These are phyloP conservation scores for Cercospora beticola DNA, from an alignment of 2,329 filamentous ascomycete genomes.

Conservation along the genomic window DNA sequence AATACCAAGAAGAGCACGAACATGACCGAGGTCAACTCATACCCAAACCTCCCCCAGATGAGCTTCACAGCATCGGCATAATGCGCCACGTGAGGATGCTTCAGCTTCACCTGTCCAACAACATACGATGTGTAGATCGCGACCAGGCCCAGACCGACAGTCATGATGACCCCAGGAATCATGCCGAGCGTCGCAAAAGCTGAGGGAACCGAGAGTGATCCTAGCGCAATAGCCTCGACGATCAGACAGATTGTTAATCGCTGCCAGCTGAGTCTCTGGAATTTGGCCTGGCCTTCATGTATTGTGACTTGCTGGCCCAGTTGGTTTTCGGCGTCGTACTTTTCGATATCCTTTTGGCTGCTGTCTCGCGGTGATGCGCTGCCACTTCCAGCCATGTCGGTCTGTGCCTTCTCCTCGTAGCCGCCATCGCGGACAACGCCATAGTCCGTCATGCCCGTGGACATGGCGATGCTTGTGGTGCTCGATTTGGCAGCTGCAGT, in stretches of 20 bases:
- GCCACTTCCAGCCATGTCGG: constrained; percentile 16
- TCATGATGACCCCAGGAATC: constrained; percentile 56
- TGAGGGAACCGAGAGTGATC: constrained; percentile 58
- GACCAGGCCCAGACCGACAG: constrained; percentile 55
- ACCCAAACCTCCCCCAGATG: constrained; percentile 46
- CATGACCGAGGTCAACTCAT: constrained; percentile 46
- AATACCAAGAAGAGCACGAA: constrained; percentile 46
- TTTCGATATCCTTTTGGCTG: constrained; percentile 17
- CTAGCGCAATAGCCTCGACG: constrained; percentile 60
- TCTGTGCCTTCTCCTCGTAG: constrained; percentile 13
- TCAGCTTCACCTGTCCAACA: constrained; percentile 60
- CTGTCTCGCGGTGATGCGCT: constrained; percentile 8
- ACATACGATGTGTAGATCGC: constrained; percentile 63
- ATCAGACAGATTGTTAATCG: constrained; percentile 49
- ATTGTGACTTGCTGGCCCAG: constrained; percentile 31
- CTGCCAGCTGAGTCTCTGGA: constrained; percentile 51
- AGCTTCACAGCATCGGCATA: constrained; percentile 48
- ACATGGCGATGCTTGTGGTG: constrained; percentile 11
- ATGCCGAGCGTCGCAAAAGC: constrained; percentile 57
- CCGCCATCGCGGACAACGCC: constrained; percentile 20
- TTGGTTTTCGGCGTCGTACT: constrained; percentile 20
- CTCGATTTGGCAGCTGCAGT: not conserved
- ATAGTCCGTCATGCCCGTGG: constrained; percentile 19
- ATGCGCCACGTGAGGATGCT: constrained; percentile 46
- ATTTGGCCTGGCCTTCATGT: constrained; percentile 37